Percentiles rank a stretch among this genome's conserved stretches.
Conservation (phyloP, 495 filamentous ascomycete genomes). For the Trichoderma gamsii region DNA sequence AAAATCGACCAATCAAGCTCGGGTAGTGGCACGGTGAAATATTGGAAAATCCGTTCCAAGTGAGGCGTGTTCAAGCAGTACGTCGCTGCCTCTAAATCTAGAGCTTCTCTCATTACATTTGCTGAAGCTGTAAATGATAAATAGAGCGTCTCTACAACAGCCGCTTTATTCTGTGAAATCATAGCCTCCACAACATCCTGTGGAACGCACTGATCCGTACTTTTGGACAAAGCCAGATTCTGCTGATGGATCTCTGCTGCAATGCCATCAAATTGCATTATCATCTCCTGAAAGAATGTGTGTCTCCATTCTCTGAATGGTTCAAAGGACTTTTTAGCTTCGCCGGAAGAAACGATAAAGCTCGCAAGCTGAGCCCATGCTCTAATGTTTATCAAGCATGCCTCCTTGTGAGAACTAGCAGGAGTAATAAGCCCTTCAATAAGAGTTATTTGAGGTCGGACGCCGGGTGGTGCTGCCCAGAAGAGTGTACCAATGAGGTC, state of each 20-base stretch:
- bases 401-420: constrained; percentile 73
- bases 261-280: constrained; percentile 43
- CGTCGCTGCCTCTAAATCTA: constrained; percentile 30
- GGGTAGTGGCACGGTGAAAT: constrained; percentile 33
- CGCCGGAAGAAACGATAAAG: constrained; percentile 61
- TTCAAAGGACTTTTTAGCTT: constrained; percentile 45
- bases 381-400: constrained; percentile 73
- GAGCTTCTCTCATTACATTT: constrained; percentile 33
- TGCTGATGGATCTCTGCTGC: constrained; percentile 46
- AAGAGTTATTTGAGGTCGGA: constrained; percentile 61
- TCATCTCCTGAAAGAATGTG: constrained; percentile 43
- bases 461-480: constrained; percentile 68
- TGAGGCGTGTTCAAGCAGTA: constrained; percentile 27
- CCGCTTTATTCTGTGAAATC: constrained; percentile 38
- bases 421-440: constrained; percentile 77
- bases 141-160: constrained; percentile 40
- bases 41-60: constrained; percentile 27
- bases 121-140: constrained; percentile 35
- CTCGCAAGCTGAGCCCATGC: constrained; percentile 74
- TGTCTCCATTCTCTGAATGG: constrained; percentile 66
- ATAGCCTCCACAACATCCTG: constrained; percentile 35
- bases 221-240: constrained; percentile 34
- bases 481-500: constrained; percentile 86
- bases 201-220: constrained; percentile 32
- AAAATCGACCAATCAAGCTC: constrained; percentile 40